Base-by-base conservation (phyloP, 2,329 filamentous ascomycete species). In the Uncinocarpus reesii region DNA sequence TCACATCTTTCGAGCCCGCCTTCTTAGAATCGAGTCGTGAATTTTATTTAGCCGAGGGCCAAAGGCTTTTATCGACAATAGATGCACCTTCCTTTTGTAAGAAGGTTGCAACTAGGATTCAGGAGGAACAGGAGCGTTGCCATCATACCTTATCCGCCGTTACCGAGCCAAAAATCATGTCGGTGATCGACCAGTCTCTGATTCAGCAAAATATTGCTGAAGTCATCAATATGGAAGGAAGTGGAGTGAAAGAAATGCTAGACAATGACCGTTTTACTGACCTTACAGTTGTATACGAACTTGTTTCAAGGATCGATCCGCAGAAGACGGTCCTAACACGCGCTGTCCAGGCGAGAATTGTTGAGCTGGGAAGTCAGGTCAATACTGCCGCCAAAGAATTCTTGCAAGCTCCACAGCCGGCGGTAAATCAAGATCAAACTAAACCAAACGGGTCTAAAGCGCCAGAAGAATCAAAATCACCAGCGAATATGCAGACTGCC, bases 221-320 rank as follows among this genome's bases (percentile, higher is more conserved):
- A 13, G 83, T 98, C 47, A 76, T 96, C 52, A 79, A 81, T 42
- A 80, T 95, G 66, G 87, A 95, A 57, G 78, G 78, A 4, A 95
- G 83, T 53, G 92, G 92, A 0, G 76, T 95, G 35, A 80, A 78
- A 54, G 81, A 81, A 61, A 96, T 98, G 90, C 80, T 96, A 42
- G 86, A 95, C 64, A 89, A 95, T 58, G 84, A 95, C 64, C 80
- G 83, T 54, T 59, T 84, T 28, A 79, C 84, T 3, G 88, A 94
- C 58, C 71, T 98, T 7, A 73, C 75, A n/a, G 81, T 88, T 42
- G 72, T 96, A 2, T 96, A 92, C 64, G 75, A 80, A 15, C 75
- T 96, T 2, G 83, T 94, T 48, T 71, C 77, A 7, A 76, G 86
- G 28, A 84, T 95, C 0, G 88, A 96, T 58, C 64, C 71, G 0